Percentiles rank a stretch among this genome's conserved stretches.
Conservation (phyloP, 148 eudicot genomes). For the Nyssa sinensis region DNA sequence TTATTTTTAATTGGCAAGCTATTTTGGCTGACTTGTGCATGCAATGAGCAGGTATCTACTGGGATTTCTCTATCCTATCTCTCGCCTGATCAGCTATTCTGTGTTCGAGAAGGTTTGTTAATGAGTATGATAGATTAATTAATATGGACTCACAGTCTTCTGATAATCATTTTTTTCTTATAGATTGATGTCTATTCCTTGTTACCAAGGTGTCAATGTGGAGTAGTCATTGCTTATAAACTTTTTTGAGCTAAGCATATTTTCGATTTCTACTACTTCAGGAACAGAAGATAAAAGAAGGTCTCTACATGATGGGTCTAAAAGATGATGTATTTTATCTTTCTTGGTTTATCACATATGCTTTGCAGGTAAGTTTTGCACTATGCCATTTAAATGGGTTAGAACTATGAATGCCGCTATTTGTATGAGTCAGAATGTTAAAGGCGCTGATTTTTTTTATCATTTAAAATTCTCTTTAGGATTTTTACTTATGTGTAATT, state of each 20-base stretch:
- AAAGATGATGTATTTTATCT: slow-evolving; percentile 74
- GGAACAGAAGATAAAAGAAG: slow-evolving; percentile 97
- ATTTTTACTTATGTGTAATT: no score
- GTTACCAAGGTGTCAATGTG: not conserved
- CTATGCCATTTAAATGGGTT: not conserved
- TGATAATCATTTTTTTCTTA: not conserved
- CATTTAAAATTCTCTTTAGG: not conserved
- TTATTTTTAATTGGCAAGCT: slow-evolving; percentile 4
- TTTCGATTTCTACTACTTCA: slow-evolving; percentile 35
- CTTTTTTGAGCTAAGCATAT: slow-evolving; percentile 6
- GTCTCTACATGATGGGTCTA: slow-evolving; percentile 99
- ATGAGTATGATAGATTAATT: slow-evolving; percentile 11
- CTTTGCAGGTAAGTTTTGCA: slow-evolving; percentile 64
- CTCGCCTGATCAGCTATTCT: slow-evolving; percentile 89
- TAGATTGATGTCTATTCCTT: slow-evolving; percentile 3
- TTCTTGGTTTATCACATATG: slow-evolving; percentile 91
- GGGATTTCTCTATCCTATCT: slow-evolving; percentile 96
- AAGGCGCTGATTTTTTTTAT: not conserved
- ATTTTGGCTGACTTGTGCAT: slow-evolving; percentile 17
- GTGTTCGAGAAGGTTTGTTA: slow-evolving; percentile 85
- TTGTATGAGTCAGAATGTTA: not conserved
- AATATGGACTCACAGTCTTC: not conserved
- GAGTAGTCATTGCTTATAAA: not conserved
- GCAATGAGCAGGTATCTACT: slow-evolving; percentile 76
- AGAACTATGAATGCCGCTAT: not conserved